Evolutionary conservation across 176 grass and related monocot species (phyloP), one percentile per base, ranked within the genome.

Genomic region (bread wheat (Triticum aestivum)): DNA sequence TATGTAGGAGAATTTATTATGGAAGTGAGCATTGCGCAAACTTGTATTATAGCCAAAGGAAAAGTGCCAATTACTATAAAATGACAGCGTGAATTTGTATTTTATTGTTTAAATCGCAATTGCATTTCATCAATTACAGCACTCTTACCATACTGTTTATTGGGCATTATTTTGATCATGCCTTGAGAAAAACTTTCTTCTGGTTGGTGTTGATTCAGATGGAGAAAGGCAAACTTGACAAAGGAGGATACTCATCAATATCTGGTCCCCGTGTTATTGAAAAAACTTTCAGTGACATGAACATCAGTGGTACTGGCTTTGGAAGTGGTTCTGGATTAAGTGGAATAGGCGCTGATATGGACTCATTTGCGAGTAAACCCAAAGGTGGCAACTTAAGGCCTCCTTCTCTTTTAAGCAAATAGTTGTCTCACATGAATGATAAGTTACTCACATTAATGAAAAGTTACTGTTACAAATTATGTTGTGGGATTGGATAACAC

Each of bases 191-290:
- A 66, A 35, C 17, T 8, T 67, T 44, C 68, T 74, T 84, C 73
- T 44, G 49, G 33, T 64, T 62, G 33, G 42, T 84, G 5, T 85
- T 61, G 21, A 62, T 90, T 44, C 77, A 97, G 94, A 92, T 94
- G 85, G 92, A 92, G 79, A 97, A 82, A 86, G 90, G 90, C 65
- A 97, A 83, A 92, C 64, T 87, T 65, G 92, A 97, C 34, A 97
- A 94, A 91, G 92, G 94, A 39, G 89, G 92, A 49, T 94, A 89
- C 85, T 91, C 93, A 68, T 86, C 90, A 85, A 89, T 97, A 73
- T 92, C 92, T 83, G 94, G 92, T 61, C 92, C 92, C 21, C 80
- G 84, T 29, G 86, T 86, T 85, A 80, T 86, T 42, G 94, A 97
- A 58, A 94, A 89, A 72, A 34, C 71, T 79, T 94, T 91, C 61